Evolutionary conservation across 2,329 filamentous ascomycete species (phyloP), one percentile per base, ranked within the genome.

Genomic region (Botrytis aclada): DNA sequence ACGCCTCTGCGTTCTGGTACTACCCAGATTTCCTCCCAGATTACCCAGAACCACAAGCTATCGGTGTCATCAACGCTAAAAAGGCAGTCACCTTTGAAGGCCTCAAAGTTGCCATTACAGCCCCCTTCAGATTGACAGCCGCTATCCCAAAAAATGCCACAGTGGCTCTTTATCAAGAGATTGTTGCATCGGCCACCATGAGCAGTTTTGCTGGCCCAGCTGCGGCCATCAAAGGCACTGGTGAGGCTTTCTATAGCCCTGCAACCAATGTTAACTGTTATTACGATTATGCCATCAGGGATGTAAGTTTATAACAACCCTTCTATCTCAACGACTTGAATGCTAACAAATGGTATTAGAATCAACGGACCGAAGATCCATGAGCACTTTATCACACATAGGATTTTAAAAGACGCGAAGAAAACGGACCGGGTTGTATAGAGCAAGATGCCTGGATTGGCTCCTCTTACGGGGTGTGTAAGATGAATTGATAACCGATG

Each of bases 1-100:
- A 71, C n/a, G 69, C 58, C n/a, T 63, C 69, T 7, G 43, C 69
- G 20, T 71, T 71, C 60, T 71, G 60, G 43, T 71, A 71, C 60
- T 71, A 71, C 69, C 69, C 69, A 18, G 58, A 71, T 22, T 71
- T 54, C 45, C 60, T 71, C n/a, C 60, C 60, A 29, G 60, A 71
- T 20, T 54, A 25, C 69, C 58, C 69, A 29, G 34, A 64, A 39
- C 69, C 60, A 4, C 69, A 71, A 56, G 69, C 69, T 32, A n/a
- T 54, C 25, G 69, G 32, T 18, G 34, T 64, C 18, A 71, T 71
- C 34, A 64, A 34, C 43, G 43, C 60, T n/a, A 16, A 62, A 34
- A 71, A 51, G 6, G 45, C 69, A 14, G 58, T 71, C 18, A 54
- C 43, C 14, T 71, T 71, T 32, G 69, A 65, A 32, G 56, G 58